Evolutionary conservation across 129 eudicot species (phyloP).

Genomic region (Saussurea involucrata): DNA sequence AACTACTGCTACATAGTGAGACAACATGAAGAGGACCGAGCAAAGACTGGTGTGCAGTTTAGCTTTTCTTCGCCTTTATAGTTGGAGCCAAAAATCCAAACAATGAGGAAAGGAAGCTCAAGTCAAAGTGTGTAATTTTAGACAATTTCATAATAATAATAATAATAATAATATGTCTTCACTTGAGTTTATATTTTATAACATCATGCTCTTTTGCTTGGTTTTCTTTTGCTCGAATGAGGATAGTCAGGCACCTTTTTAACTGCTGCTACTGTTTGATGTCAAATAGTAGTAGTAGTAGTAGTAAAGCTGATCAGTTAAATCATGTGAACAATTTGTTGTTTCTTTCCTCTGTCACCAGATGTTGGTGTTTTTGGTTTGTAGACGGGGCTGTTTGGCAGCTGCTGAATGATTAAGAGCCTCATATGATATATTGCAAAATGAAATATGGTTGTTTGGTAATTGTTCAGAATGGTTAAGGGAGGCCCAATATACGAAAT

Average conservation of each 20-base stretch:
- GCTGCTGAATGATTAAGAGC: too few species aligned
- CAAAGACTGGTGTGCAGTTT: conserved; percentile 85
- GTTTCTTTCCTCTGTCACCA: not conserved
- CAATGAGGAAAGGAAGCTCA: too few species aligned
- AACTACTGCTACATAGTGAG: conserved; percentile 81
- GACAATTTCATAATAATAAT: not conserved
- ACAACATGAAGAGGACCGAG: conserved; percentile 66
- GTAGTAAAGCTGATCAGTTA: not conserved
- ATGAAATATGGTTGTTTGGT: too few species aligned
- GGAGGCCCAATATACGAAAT: too few species aligned
- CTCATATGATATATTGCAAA: too few species aligned
- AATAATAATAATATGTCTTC: not conserved
- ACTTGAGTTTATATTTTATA: not conserved
- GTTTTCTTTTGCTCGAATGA: not conserved
- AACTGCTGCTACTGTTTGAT: not conserved
- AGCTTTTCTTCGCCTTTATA: conserved; percentile 74
- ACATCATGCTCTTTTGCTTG: not conserved
- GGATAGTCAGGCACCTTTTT: not conserved
- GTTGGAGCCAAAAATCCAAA: not conserved
- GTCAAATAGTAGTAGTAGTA: not conserved
- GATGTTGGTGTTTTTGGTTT: conserved; percentile 8
- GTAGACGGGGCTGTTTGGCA: too few species aligned
- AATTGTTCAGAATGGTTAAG: too few species aligned
- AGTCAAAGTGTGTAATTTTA: not conserved
- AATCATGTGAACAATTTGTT: not conserved